A percentile compares a stretch with the other conserved stretches of the same genome.
Conservation (phyloP, 345 rosid species). For the Brassica incana region DNA sequence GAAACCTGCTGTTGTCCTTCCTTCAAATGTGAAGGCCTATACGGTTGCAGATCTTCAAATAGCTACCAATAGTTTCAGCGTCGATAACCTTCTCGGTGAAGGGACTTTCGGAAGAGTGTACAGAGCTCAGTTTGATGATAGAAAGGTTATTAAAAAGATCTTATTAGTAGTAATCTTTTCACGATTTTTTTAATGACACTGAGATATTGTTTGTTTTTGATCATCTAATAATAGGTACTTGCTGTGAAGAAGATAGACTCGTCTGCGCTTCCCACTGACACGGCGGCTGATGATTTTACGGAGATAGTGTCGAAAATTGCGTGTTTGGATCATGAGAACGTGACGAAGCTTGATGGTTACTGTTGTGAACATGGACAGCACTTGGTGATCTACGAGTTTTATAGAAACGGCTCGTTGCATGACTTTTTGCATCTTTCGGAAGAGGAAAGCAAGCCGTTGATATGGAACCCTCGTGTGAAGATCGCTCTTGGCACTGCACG, state of each 20-base stretch:
- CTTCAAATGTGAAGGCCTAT: slow-evolving; percentile 62
- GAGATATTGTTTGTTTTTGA: neutral
- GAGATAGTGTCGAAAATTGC: slow-evolving; percentile 84
- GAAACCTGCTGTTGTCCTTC: slow-evolving; percentile 55
- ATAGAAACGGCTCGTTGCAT: slow-evolving; percentile 79
- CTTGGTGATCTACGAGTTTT: slow-evolving; percentile 84
- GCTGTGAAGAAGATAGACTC: slow-evolving; percentile 96
- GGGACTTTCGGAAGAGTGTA: slow-evolving; percentile 97
- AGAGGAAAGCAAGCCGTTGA: slow-evolving; percentile 76
- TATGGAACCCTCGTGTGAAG: slow-evolving; percentile 94
- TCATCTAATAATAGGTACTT: slow-evolving; percentile 52
- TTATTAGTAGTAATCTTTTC: neutral
- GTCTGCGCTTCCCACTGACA: slow-evolving; percentile 60
- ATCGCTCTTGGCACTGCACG: slow-evolving; percentile 97
- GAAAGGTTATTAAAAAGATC: slow-evolving; percentile 51
- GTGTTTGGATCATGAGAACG: slow-evolving; percentile 79
- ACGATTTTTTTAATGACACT: neutral
- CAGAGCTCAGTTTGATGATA: slow-evolving; percentile 86
- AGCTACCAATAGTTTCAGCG: slow-evolving; percentile 85
- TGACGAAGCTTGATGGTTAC: slow-evolving; percentile 83
- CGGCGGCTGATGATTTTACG: slow-evolving; percentile 70
- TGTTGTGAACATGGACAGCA: slow-evolving; percentile 98
- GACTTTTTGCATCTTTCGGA: slow-evolving; percentile 80
- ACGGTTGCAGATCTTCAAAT: slow-evolving; percentile 93
- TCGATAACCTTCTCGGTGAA: slow-evolving; percentile 87